Percentiles rank a stretch among this genome's conserved stretches.
These are phyloP conservation scores for Lindgomyces ingoldianus DNA, from an alignment of 495 filamentous ascomycete genomes.

Conservation along the genomic window DNA sequence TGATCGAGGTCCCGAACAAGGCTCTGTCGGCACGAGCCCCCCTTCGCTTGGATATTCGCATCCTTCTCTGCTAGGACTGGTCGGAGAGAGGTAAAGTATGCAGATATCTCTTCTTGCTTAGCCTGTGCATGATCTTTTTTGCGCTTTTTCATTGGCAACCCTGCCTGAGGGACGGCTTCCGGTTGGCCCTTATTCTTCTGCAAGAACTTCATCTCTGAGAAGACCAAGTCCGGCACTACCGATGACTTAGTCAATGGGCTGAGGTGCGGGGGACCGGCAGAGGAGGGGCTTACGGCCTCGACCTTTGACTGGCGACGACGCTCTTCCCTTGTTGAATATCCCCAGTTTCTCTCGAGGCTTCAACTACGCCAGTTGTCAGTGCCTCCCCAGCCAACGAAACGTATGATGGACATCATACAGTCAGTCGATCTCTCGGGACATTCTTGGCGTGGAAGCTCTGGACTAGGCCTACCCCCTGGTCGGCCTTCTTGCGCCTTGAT, in stretches of 20 bases:
- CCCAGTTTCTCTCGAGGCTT: conserved; percentile 57
- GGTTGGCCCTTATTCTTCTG: conserved; percentile 42
- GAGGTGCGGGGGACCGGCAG: conserved; percentile 24
- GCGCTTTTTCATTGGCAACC: conserved; percentile 28
- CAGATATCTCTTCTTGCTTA: conserved; percentile 45
- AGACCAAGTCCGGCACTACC: conserved; percentile 65
- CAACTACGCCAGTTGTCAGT: conserved; percentile 51
- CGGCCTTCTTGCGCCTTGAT: conserved; percentile 42
- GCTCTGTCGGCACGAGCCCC: background rate
- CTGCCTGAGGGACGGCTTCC: conserved; percentile 27
- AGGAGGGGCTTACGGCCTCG: conserved; percentile 47
- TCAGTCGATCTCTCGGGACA: conserved; percentile 57
- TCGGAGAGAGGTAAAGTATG: conserved; percentile 43
- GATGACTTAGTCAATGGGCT: conserved; percentile 19
- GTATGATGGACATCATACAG: conserved; percentile 53
- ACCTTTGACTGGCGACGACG: conserved; percentile 59
- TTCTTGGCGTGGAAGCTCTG: conserved; percentile 65
- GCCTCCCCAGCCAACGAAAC: conserved; percentile 24
- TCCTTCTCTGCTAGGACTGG: conserved; percentile 36
- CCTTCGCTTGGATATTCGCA: conserved; percentile 38
- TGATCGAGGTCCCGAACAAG: conserved; percentile 8
- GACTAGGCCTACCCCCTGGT: conserved; percentile 55
- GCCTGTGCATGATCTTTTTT: conserved; percentile 39
- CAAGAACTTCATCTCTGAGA: conserved; percentile 69
- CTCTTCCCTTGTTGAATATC: conserved; percentile 70